Base-by-base conservation (phyloP, 306 rosid species). In the Fragaria nilgerrensis region DNA sequence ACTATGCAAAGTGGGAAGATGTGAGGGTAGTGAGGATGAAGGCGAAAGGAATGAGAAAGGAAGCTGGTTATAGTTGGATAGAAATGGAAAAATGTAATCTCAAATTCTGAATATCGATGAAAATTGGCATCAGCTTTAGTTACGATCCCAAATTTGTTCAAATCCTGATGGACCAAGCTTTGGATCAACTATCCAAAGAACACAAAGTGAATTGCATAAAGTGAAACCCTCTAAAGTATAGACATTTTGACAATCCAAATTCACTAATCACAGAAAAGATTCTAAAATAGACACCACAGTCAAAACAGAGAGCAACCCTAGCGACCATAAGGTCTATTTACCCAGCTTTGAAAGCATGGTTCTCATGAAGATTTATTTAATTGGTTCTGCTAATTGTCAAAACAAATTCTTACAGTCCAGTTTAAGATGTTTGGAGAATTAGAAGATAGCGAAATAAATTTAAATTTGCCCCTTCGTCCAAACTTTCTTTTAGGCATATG, bases 31-130 rank as follows among this genome's bases (percentile, higher is more conserved):
- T 88, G 53, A 84, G 96, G 86, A 90, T 90, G 89, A 85, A 64
- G 71, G 82, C 22, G 70, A 87, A 77, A 65, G 81, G 75, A 65
- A 79, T 90, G 79, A 84, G 86, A 75, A 92, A 90, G 82, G 85
- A 82, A 74, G 89, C 81, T 6, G 91, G 90, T 36, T 79, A 79
- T 82, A 92, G 95, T 77, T 88, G 90, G 90, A 88, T 87, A 72
- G 84, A 82, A 78, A 64, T 80, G 37, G 84, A 82, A 37, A 37
- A 79, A 70, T 50, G 68, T n/a, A 53, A 55, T 29, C 22, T 52
- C 80, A 55, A 58, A 25, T 53, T 43, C 61, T 9, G 45, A 64
- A 36, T 16, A 15, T 17, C 2, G 17, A 7, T 32, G 43, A 9
- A 36, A 19, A 27, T 9, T 62, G n/a, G 5, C 13, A 3, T 61